Base-by-base conservation (phyloP, 768 basidiomycete genomes). In the Mycena albidolilacea region DNA sequence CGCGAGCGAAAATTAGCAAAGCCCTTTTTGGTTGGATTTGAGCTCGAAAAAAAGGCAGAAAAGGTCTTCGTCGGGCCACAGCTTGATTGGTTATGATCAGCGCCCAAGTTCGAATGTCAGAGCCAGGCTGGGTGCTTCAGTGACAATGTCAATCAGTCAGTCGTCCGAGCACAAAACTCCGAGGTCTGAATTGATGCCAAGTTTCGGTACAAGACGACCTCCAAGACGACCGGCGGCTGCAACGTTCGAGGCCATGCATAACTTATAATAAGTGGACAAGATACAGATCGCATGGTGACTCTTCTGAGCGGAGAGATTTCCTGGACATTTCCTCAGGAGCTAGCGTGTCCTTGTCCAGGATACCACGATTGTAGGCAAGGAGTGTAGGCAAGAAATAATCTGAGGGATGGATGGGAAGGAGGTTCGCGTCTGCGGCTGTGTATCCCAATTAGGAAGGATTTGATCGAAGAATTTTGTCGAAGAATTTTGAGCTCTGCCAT, bases 91-190 rank as follows among this genome's bases (percentile, higher is more conserved):
- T 70, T 70, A 72, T 46, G 30, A 72, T 75, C 70, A 72, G 74
- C 74, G 71, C 74, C 69, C 74, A 62, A 52, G 64, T 61, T 58
- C 21, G 50, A 61, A 41, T 58, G 69, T 63, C 73, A 74, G n/a
- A 54, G 61, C 14, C 67, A 41, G 48, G 69, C 64, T 43, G 57
- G 10, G 30, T 50, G 3, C 43, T 46, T 11, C 46, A 38, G 30
- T 39, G 48, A 38, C 68, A 37, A 43, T 67, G 73, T 74, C 69
- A 70, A 71, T 74, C 69, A 74, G 39, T 30, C 8, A 9, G 39
- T 50, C 37, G 57, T 10, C 21, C 41, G 10, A 38, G 30, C 3
- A 39, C 35, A 52, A 52, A 64, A 39, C n/a, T 8, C 50, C 50
- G 54, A 43, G 52, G 37, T 50, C 11, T 38, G 38, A 46, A 46